Evolutionary conservation across 805 yeast genomes (phyloP).

Genomic region (Danielozyma ontarioensis): DNA sequence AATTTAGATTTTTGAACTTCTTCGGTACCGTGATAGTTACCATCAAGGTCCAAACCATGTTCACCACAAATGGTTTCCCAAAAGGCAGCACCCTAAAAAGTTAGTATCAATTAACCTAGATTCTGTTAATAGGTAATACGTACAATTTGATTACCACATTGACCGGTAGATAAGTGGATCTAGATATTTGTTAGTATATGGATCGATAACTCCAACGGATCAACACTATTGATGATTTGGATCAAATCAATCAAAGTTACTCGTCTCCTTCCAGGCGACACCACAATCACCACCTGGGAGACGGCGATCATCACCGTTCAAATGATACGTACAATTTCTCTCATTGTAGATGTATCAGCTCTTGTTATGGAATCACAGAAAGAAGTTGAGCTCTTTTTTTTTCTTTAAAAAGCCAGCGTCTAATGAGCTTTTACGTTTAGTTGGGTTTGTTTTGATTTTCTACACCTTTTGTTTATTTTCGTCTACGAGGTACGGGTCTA

Average conservation of each 20-base stretch:
- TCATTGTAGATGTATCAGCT: conserved; percentile 2
- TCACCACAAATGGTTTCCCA: conserved; percentile 92
- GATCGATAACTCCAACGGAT: neutral
- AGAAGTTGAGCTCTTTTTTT: too few relatives aligned
- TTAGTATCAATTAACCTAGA: conserved; percentile 12
- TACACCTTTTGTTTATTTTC: neutral
- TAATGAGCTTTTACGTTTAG: neutral
- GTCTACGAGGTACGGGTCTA: neutral
- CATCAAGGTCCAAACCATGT: conserved; percentile 74
- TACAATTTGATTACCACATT: conserved; percentile 97
- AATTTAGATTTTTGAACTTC: conserved; percentile 49
- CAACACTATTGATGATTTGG: too few relatives aligned
- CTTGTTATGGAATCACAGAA: too few relatives aligned
- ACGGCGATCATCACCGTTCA: too few relatives aligned
- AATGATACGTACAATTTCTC: conserved; percentile 6
- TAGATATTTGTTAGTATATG: conserved; percentile 20
- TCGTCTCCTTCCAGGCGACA: too few relatives aligned
- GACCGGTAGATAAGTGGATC: conserved; percentile 97
- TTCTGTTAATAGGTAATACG: conserved; percentile 26
- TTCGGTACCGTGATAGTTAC: conserved; percentile 57
- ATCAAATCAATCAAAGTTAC: too few relatives aligned
- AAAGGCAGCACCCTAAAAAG: conserved; percentile 74
- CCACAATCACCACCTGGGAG: too few relatives aligned
- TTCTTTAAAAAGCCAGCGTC: neutral
- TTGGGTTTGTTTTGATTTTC: neutral